Percentiles rank a stretch among this genome's conserved stretches.
Conservation (phyloP, 306 rosid genomes). For the Dryas octopetala region DNA sequence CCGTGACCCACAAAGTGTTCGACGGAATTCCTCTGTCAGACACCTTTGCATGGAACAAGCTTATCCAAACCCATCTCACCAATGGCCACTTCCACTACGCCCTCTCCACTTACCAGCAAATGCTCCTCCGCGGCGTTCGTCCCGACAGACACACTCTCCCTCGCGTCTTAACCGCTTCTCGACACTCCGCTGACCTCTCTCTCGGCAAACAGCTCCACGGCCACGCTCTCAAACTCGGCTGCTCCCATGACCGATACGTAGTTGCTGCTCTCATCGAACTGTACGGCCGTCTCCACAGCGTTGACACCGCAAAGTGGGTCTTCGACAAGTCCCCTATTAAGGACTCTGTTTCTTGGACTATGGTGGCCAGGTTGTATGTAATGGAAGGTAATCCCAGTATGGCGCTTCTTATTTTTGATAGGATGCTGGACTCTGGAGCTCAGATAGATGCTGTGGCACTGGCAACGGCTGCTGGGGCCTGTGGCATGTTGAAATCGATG, state of each 20-base stretch:
- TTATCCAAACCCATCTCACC: constrained; percentile 56
- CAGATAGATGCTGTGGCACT: constrained; percentile 53
- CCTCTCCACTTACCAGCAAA: constrained; percentile 44
- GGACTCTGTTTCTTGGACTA: constrained; percentile 62
- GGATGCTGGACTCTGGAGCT: constrained; percentile 41
- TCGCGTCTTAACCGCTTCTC: constrained; percentile 54
- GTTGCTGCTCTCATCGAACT: constrained; percentile 53
- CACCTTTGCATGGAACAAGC: constrained; percentile 68
- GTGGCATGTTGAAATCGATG: constrained; percentile 43
- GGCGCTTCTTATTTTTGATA: constrained; percentile 45
- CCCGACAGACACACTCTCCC: constrained; percentile 67
- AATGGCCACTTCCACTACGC: constrained; percentile 32
- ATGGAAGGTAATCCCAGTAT: constrained; percentile 39
- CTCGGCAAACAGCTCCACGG: constrained; percentile 60
- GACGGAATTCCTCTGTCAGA: constrained; percentile 56
- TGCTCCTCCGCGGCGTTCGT: constrained; percentile 55
- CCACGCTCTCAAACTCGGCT: constrained; percentile 56
- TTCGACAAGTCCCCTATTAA: constrained; percentile 38
- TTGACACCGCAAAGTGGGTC: constrained; percentile 44
- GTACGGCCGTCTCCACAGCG: constrained; percentile 49
- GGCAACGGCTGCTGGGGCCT: constrained; percentile 50
- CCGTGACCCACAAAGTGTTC: constrained; percentile 34
- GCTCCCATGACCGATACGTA: constrained; percentile 45
- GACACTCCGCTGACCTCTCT: constrained; percentile 36
- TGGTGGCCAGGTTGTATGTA: constrained; percentile 53